These are phyloP conservation scores for Nitzschia palea DNA, from an alignment of 108 stramenopile genomes.

Conservation along the genomic window DNA sequence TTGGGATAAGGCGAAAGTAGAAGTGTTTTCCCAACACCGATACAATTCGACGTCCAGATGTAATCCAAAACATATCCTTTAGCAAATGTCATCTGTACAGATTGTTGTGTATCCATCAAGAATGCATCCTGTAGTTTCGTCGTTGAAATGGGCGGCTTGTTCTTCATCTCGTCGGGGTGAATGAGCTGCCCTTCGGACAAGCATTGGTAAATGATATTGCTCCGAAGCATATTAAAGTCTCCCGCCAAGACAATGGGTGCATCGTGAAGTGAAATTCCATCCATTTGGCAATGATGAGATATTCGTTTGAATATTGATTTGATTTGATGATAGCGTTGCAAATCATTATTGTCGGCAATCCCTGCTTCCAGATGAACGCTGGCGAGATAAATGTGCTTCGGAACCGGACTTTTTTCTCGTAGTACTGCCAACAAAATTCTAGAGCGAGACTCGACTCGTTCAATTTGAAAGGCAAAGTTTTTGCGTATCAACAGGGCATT, in stretches of 20 bases:
- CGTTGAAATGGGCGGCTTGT: neutral
- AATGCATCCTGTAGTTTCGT: constrained; percentile 20
- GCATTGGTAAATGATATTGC: constrained; percentile 26
- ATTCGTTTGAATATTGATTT: constrained; percentile 49
- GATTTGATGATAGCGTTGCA: constrained; percentile 34
- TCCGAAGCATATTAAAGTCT: constrained; percentile 46
- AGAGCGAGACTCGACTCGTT: constrained; percentile 38
- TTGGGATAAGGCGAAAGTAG: constrained; percentile 3
- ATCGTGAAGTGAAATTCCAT: constrained; percentile 16
- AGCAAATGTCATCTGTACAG: constrained; percentile 17
- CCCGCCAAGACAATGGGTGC: constrained; percentile 33
- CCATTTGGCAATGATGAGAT: constrained; percentile 13
- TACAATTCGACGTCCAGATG: constrained; percentile 32
- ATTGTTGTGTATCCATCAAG: neutral
- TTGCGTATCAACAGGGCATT: constrained; percentile 30
- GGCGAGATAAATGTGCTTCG: constrained; percentile 23
- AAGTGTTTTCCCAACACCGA: constrained; percentile 21
- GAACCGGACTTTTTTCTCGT: neutral
- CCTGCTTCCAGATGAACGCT: constrained; percentile 53
- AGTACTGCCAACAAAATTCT: constrained; percentile 34
- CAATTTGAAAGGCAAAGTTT: constrained; percentile 2
- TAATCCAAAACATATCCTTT: constrained; percentile 40
- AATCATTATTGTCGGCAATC: constrained; percentile 20
- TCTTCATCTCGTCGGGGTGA: constrained; percentile 1
- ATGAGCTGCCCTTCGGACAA: constrained; percentile 18